Conservation (phyloP, 192 early-diverging fungal species). For the Entophlyctis luteolus region DNA sequence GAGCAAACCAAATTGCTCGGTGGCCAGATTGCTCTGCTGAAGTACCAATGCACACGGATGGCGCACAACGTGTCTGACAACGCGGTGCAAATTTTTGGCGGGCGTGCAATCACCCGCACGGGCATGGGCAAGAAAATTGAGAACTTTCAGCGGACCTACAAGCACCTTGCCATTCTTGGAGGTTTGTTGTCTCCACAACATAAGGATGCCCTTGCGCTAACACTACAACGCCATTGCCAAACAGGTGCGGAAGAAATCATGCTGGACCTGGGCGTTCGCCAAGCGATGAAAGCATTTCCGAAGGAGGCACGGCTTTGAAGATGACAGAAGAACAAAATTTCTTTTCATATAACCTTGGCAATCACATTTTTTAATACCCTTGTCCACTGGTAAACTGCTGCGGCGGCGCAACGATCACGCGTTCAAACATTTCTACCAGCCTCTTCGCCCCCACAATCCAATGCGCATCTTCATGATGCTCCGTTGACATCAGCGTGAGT, state of each 20-base stretch:
- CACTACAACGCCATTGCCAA: too few species aligned
- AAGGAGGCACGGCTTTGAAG: neutral
- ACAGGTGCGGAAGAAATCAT: conserved; percentile 52
- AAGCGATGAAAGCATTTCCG: conserved; percentile 33
- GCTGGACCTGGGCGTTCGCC: conserved; percentile 57
- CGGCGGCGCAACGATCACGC: neutral
- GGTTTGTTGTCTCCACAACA: too few species aligned
- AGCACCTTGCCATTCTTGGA: conserved; percentile 16
- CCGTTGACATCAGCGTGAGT: conserved; percentile 36
- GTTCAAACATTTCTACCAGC: conserved; percentile 38
- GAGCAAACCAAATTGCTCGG: conserved; percentile 58
- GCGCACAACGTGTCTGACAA: conserved; percentile 57
- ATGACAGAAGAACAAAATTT: neutral
- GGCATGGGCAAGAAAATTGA: conserved; percentile 58
- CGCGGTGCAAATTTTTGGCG: conserved; percentile 69
- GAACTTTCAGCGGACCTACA: conserved; percentile 60
- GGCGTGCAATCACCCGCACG: conserved; percentile 60
- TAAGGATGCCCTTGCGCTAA: too few species aligned
- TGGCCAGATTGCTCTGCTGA: conserved; percentile 61
- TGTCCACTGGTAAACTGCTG: conserved; percentile 7
- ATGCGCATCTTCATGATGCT: conserved; percentile 39
- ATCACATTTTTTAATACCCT: neutral
- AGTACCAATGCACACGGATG: conserved; percentile 48
- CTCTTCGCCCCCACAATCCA: conserved; percentile 49
- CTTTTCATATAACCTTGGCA: neutral